Percentiles rank a stretch among this genome's conserved stretches.
Evolutionary conservation across 2,329 filamentous ascomycete species (phyloP).

Genomic region (Biscogniauxia marginata): DNA sequence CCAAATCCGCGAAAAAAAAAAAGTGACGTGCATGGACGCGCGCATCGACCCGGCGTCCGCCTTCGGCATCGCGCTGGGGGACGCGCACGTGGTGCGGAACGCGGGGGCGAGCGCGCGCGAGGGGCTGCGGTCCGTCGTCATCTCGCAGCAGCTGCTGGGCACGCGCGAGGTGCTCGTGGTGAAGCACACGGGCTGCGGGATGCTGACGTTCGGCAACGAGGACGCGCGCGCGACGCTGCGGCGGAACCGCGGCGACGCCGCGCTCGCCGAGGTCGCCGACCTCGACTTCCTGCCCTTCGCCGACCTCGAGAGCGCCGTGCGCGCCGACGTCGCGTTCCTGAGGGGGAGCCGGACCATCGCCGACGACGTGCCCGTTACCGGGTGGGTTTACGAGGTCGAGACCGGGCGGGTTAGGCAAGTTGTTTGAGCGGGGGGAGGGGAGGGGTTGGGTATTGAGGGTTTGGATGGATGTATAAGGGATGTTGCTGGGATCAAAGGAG

Average conservation of each 20-base stretch:
- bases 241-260: conserved; percentile 55
- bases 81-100: conserved; percentile 78
- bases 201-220: conserved; percentile 66
- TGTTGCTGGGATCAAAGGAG: too few species aligned
- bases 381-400: conserved; percentile 78
- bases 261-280: conserved; percentile 42
- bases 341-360: conserved; percentile 59
- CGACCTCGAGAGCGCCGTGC: conserved; percentile 62
- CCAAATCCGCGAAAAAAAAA: not conserved
- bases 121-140: conserved; percentile 70
- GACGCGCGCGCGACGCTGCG: conserved; percentile 55
- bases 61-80: conserved; percentile 69
- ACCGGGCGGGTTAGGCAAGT: conserved; percentile 61
- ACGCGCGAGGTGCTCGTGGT: conserved; percentile 73
- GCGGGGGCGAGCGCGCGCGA: conserved; percentile 67
- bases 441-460: too few species aligned
- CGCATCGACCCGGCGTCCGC: conserved; percentile 66
- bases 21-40: conserved; percentile 81
- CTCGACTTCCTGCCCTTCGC: conserved; percentile 66
- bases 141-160: conserved; percentile 76
- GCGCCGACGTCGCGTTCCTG: conserved; percentile 64
- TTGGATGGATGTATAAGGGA: too few species aligned
- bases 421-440: conserved; percentile 28
- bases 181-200: conserved; percentile 74
- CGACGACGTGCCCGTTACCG: conserved; percentile 59